Base-by-base conservation (phyloP, 2,329 filamentous ascomycete species). In the Penicillium sp. region DNA sequence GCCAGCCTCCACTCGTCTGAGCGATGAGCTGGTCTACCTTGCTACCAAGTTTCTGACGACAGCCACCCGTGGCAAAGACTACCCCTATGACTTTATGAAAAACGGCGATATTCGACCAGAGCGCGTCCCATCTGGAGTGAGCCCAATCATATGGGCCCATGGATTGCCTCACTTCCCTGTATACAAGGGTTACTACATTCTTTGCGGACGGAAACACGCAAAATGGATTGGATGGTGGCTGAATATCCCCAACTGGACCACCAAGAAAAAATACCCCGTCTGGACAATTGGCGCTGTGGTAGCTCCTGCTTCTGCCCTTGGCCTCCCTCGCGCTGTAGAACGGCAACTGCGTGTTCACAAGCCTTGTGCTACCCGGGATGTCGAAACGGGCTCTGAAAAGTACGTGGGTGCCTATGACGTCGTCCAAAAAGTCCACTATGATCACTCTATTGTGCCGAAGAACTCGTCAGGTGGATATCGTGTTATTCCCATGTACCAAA, bases 171-270 rank as follows among this genome's bases (percentile, higher is more conserved):
- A 58, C 38, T 60, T 61, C 48, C 58, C 57, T 1, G 49, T 61
- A 1, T 61, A 46, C 44, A 58, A 58, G n/a, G 58, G 57, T 0
- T 60, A 61, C 25, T 61, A 61, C 35, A 53, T 61, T 16, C 57
- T 61, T 9, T 54, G 52, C 36, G 58, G 58, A 7, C 51, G 58
- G 1, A 22, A 31, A 3, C 45, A 58, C 22, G 57, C 57, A 0
- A 2, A 9, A 0, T 58, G 55, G 40, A 42, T 58, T 3, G 57
- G 58, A 16, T 61, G 58, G 58, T 22, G 46, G 8, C 36, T 61
- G 2, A 35, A 50, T 3, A 27, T 9, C 13, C 2, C 24, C 20
- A 2, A 31, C 31, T n/a, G 42, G 31, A 5, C 1, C 14, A 33
- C n/a, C 31, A 33, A 33, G 35, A 43, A 40, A 16, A 5, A 9